These are phyloP conservation scores for Danielia reshetovae DNA, from an alignment of 805 yeast genomes.

Conservation along the genomic window DNA sequence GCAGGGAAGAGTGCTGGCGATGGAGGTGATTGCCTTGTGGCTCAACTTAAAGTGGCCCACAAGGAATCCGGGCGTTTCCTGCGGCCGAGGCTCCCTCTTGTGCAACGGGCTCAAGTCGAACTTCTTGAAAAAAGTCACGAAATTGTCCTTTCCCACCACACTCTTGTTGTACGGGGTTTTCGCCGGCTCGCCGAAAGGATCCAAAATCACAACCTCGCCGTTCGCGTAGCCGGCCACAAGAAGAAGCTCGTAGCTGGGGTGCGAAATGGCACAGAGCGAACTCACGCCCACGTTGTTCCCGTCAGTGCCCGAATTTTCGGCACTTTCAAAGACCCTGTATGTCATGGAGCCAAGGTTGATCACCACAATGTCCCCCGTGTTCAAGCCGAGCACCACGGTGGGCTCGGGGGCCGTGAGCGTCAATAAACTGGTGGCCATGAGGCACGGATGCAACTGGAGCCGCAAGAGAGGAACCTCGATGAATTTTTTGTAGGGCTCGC, in stretches of 20 bases:
- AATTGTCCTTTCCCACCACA: slow-evolving; percentile 24
- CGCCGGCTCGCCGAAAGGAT: slow-evolving; percentile 10
- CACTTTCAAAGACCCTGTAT: slow-evolving; percentile 41
- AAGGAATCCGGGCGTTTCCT: slow-evolving; percentile 7
- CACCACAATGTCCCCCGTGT: slow-evolving; percentile 65
- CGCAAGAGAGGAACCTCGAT: slow-evolving; percentile 46
- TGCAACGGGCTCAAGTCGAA: slow-evolving; percentile 33
- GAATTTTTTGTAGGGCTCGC: slow-evolving; percentile 24
- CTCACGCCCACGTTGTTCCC: slow-evolving; percentile 27
- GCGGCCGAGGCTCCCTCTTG: slow-evolving; percentile 2
- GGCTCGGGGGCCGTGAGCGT: slow-evolving; percentile 32
- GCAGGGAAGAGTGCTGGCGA: slow-evolving; percentile 29
- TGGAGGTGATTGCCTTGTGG: slow-evolving; percentile 52
- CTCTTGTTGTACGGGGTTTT: slow-evolving; percentile 10
- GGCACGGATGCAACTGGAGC: slow-evolving; percentile 30
- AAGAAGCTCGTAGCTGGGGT: slow-evolving; percentile 38
- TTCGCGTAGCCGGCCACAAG: slow-evolving; percentile 37
- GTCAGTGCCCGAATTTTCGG: slow-evolving; percentile 19
- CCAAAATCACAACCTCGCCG: slow-evolving; percentile 16
- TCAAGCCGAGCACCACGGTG: slow-evolving; percentile 57
- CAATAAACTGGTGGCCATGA: slow-evolving; percentile 39
- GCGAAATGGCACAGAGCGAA: slow-evolving; percentile 19
- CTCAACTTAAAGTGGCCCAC: slow-evolving; percentile 64
- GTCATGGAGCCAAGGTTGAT: slow-evolving; percentile 47
- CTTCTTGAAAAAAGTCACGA: slow-evolving; percentile 33